These are phyloP conservation scores for Capsicum pubescens DNA, from an alignment of 257 asterid genomes.

Conservation along the genomic window DNA sequence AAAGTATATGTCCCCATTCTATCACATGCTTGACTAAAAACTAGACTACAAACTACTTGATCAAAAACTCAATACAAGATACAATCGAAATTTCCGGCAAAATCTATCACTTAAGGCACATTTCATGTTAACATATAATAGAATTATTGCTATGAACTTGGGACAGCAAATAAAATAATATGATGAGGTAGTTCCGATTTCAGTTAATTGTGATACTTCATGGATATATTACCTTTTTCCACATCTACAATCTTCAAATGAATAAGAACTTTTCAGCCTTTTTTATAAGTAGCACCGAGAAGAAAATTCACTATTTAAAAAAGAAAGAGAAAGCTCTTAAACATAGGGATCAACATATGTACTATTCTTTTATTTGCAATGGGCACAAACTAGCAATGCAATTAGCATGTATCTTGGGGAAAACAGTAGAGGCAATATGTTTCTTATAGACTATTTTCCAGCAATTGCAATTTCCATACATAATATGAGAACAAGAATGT, in stretches of 20 bases:
- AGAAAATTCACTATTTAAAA: too few relatives aligned
- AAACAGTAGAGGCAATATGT: neutral
- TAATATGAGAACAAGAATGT: neutral
- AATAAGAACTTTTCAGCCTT: too few relatives aligned
- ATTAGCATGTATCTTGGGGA: neutral
- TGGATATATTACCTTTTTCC: neutral
- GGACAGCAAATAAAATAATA: too few relatives aligned
- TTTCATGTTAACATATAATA: too few relatives aligned
- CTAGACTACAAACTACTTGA: neutral
- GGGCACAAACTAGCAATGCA: neutral
- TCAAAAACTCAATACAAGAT: too few relatives aligned
- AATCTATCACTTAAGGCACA: too few relatives aligned
- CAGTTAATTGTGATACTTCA: neutral
- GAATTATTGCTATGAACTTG: too few relatives aligned
- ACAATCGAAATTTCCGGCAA: too few relatives aligned
- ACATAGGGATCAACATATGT: neutral
- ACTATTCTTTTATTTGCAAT: neutral
- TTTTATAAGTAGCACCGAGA: too few relatives aligned
- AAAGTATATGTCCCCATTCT: neutral
- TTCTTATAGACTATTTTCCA: neutral
- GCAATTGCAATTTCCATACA: neutral
- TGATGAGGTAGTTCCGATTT: too few relatives aligned
- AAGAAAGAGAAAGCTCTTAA: neutral
- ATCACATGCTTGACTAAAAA: conserved; percentile 10
- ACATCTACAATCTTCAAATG: neutral